Percentiles rank a stretch among this genome's conserved stretches.
Conservation (phyloP, 768 basidiomycete species). For the Cyathus striatus region DNA sequence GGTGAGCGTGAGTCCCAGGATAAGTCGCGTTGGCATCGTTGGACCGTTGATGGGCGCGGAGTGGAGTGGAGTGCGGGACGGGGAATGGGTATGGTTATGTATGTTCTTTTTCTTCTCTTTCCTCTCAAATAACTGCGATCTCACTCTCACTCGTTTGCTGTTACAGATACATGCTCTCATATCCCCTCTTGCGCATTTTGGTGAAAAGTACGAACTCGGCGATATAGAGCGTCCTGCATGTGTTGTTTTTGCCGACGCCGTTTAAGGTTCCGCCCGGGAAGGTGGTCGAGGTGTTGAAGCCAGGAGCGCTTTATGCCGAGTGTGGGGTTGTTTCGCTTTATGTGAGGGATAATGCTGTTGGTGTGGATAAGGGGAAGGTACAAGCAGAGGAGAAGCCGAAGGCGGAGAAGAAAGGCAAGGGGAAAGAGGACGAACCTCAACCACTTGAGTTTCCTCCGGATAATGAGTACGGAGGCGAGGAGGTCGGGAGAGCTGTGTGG, state of each 20-base stretch:
- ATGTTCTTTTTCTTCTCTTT: conserved; percentile 41
- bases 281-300: conserved; percentile 65
- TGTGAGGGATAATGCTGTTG: no score
- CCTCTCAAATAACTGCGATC: conserved; percentile 7
- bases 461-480: conserved; percentile 67
- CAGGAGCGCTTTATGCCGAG: conserved; percentile 73
- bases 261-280: conserved; percentile 63
- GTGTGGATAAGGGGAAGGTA: no score
- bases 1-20: conserved; percentile 69
- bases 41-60: conserved; percentile 49
- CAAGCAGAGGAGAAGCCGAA: conserved; percentile 15
- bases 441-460: conserved; percentile 35
- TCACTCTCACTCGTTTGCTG: conserved; percentile 1
- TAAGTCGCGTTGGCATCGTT: conserved; percentile 67
- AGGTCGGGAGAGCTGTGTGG: conserved; percentile 67
- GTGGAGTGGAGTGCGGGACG: conserved; percentile 24
- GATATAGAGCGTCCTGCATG: conserved; percentile 77
- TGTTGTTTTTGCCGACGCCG: conserved; percentile 76
- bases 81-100: conserved; percentile 38
- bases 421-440: conserved; percentile 19
- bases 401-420: conserved; percentile 14
- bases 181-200: conserved; percentile 63
- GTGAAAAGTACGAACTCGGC: conserved; percentile 62
- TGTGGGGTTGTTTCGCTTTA: conserved; percentile 62
- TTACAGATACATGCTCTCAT: conserved; percentile 58